A percentile compares a stretch with the other conserved stretches of the same genome.
These are phyloP conservation scores for Neurospora sp. DNA, from an alignment of 495 filamentous ascomycete genomes.

Conservation along the genomic window DNA sequence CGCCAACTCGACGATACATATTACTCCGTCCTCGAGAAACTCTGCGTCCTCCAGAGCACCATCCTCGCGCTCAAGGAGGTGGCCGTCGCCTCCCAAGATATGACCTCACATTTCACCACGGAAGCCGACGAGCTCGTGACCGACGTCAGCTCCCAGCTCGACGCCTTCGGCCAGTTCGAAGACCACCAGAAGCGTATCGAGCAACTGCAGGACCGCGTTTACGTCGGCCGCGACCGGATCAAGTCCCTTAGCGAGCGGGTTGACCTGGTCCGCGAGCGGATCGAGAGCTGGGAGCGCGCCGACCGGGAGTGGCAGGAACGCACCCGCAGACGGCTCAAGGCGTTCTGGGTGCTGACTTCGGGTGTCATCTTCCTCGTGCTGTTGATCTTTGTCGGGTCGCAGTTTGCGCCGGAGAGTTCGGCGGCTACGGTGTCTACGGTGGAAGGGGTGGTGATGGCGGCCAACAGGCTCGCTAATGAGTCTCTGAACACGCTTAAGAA, in stretches of 20 bases:
- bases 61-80: slow-evolving; percentile 62
- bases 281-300: slow-evolving; percentile 61
- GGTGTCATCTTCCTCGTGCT: slow-evolving; percentile 37
- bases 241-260: slow-evolving; percentile 55
- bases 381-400: slow-evolving; percentile 28
- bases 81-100: slow-evolving; percentile 46
- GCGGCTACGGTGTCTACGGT: slow-evolving; percentile 3
- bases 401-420: slow-evolving; percentile 22
- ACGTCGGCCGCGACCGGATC: slow-evolving; percentile 51
- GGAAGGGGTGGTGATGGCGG: not conserved
- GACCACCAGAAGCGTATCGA: slow-evolving; percentile 59
- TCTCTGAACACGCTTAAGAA: slow-evolving; percentile 5
- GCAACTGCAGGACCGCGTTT: slow-evolving; percentile 55
- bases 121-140: slow-evolving; percentile 50
- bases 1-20: slow-evolving; percentile 77
- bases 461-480: slow-evolving; percentile 6
- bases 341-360: slow-evolving; percentile 48
- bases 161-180: slow-evolving; percentile 57
- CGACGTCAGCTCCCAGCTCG: slow-evolving; percentile 57
- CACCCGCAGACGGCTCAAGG: slow-evolving; percentile 50
- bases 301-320: slow-evolving; percentile 65
- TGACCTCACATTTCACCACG: slow-evolving; percentile 51
- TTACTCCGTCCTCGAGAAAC: slow-evolving; percentile 71
- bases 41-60: slow-evolving; percentile 56
- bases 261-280: slow-evolving; percentile 49